Evolutionary conservation across 805 yeast species (phyloP), one percentile per base, ranked within the genome.

Genomic region (Blastobotrys robertii): DNA sequence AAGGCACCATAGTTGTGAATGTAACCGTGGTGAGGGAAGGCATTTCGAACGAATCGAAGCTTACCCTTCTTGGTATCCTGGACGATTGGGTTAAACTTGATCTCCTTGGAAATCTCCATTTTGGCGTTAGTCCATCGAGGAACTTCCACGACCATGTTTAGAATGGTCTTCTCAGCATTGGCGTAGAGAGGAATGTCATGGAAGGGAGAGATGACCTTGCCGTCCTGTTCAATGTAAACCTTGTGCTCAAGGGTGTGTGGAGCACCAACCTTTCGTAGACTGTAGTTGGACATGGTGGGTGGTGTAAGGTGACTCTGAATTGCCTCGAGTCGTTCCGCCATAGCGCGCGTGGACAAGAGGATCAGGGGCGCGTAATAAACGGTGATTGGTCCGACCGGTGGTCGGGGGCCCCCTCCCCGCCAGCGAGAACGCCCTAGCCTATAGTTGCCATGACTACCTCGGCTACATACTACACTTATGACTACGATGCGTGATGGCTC

Each of bases 41-140:
- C 79, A 77, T 92, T 92, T 72, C 95, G 81, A 47, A 92, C 97
- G 57, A 81, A 92, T 71, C 97, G 80, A 60, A 87, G 77, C 67
- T 86, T 82, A 54, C 97, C 97, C 75, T 92, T 90, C 74, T 92
- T 92, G 62, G 94, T 84, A 69, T 92, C 98, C 73, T 92, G 98
- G 49, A 84, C 72, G 57, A 92, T 92, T 58, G 98, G 98, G 74
- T 92, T 92, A 63, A 87, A 74, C 37, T 76, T 67, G 55, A 69
- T 69, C 57, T 84, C 94, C 70, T 87, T 88, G 65, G 83, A 77
- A 67, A 88, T 87, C 56, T 92, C 98, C 65, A 88, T 74, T 73
- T 92, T 92, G 52, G 97, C 97, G 64, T 92, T 92, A 60, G 95
- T 76, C 97, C 97, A 90, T 68, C 97, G 83, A 63, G 98, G 98